Evolutionary conservation across 2,329 filamentous ascomycete genomes (phyloP).

Genomic region (Lachnellula cervina): DNA sequence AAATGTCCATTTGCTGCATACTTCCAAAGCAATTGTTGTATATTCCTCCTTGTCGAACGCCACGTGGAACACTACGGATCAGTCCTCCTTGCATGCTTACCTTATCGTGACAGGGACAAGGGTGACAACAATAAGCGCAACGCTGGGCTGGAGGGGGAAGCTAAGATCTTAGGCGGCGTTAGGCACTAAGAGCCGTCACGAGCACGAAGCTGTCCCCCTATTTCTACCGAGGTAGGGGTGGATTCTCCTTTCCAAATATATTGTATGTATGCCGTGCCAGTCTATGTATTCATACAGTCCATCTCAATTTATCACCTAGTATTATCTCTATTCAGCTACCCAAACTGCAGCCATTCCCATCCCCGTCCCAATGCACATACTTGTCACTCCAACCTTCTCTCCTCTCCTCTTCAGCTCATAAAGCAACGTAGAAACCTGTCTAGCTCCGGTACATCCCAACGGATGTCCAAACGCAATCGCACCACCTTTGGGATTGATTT

Average conservation of each 20-base stretch:
- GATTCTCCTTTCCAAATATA: not conserved
- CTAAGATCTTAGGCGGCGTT: not conserved
- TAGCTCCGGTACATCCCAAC: constrained; percentile 86
- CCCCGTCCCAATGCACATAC: constrained; percentile 93
- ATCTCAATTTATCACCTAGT: not conserved
- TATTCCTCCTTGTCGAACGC: too few species aligned
- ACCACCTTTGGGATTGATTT: constrained; percentile 96
- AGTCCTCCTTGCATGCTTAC: too few species aligned
- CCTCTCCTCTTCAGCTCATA: constrained; percentile 83
- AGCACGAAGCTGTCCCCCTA: not conserved
- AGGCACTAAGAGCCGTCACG: not conserved
- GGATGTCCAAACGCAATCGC: constrained; percentile 96
- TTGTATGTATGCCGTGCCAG: constrained; percentile 2
- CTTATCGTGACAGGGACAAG: not conserved
- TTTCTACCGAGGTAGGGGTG: not conserved
- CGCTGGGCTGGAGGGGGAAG: not conserved
- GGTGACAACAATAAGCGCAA: not conserved
- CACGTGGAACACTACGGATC: too few species aligned
- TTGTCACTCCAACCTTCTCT: constrained; percentile 83
- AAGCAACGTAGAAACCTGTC: constrained; percentile 87
- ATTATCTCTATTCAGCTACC: constrained; percentile 73
- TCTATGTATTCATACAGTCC: constrained; percentile 15
- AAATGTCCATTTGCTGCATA: too few species aligned
- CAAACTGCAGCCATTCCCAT: constrained; percentile 98
- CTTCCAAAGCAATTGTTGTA: too few species aligned